Conservation (phyloP, 441 rosid species). For the Adansonia rubrostipa region DNA sequence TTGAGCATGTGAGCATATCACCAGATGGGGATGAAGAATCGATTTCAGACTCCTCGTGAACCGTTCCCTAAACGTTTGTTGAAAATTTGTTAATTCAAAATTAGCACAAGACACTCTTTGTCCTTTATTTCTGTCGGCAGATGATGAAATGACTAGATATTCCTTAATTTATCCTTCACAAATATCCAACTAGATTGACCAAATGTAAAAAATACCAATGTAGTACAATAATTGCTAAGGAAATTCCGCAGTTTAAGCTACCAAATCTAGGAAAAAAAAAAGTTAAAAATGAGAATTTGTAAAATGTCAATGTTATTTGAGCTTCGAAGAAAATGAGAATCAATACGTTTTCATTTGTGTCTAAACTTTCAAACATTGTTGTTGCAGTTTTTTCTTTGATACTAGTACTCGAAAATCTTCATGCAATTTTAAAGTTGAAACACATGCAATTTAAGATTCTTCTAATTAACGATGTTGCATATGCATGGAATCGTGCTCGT, state of each 20-base stretch:
- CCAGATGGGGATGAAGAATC: conserved; percentile 76
- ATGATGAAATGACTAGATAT: conserved; percentile 5
- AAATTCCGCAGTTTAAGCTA: too few relatives aligned
- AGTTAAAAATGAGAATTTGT: too few relatives aligned
- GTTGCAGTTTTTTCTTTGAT: background rate
- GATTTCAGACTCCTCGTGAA: conserved; percentile 67
- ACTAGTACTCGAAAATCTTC: background rate
- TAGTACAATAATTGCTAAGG: conserved; percentile 9
- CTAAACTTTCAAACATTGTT: background rate
- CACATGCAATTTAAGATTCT: background rate
- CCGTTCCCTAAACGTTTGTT: conserved; percentile 47
- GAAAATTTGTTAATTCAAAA: background rate
- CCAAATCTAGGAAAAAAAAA: too few relatives aligned
- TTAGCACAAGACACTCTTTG: conserved; percentile 28
- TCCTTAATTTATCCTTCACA: conserved; percentile 1
- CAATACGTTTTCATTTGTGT: background rate
- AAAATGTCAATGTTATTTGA: background rate
- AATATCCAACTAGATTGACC: conserved; percentile 17
- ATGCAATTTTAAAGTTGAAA: background rate
- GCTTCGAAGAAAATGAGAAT: background rate
- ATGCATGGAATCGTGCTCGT: background rate
- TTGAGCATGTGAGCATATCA: conserved; percentile 73
- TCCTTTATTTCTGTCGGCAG: background rate
- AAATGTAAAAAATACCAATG: background rate
- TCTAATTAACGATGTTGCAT: background rate